Evolutionary conservation across 2,329 filamentous ascomycete genomes (phyloP).

Genomic region (Neonectria ditissima): DNA sequence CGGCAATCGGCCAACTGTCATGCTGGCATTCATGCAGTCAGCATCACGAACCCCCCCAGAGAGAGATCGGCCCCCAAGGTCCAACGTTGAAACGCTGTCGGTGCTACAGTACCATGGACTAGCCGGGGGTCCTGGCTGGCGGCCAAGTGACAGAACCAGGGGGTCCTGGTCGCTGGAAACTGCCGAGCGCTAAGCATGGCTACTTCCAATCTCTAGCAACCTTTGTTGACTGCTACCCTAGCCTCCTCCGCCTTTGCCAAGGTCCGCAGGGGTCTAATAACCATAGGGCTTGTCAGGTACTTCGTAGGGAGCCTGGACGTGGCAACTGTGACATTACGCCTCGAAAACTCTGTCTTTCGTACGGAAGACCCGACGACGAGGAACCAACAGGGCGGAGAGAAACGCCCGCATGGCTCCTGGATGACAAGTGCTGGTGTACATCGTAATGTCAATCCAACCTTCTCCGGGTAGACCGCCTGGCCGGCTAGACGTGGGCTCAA

Average conservation of each 20-base stretch:
- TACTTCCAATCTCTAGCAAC: neutral
- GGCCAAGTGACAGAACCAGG: neutral
- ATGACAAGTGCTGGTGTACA: neutral
- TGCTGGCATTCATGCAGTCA: neutral
- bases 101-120: neutral
- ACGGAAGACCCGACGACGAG: neutral
- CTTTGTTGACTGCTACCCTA: neutral
- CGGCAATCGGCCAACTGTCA: neutral
- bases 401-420: neutral
- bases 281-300: neutral
- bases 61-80: neutral
- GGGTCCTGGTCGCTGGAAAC: neutral
- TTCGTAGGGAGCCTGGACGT: neutral
- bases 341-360: neutral
- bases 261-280: neutral
- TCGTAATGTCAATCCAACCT: neutral
- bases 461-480: no score
- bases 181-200: neutral
- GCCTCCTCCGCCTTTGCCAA: slow-evolving; percentile 1
- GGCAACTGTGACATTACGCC: neutral
- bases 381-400: neutral
- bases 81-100: neutral
- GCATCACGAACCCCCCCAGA: neutral
- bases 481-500: neutral
- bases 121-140: neutral